phyloP scores from a whole-genome alignment of 495 filamentous ascomycete genomes.

The Penicillium herquei region DNA sequence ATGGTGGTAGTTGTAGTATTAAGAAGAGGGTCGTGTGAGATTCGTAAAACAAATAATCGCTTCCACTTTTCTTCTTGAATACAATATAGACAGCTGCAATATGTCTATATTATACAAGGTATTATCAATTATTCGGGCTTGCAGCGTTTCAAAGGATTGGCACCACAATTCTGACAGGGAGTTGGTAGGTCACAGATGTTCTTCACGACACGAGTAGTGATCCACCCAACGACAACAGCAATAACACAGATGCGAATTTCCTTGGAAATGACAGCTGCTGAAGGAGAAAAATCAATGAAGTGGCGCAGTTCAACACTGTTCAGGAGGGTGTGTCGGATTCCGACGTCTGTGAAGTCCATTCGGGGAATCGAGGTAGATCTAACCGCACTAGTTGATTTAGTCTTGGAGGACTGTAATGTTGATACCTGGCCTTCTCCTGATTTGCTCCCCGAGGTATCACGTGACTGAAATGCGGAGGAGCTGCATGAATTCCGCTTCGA shows the following conservation, averaged over 20 bases:
- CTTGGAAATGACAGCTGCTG: slow-evolving; percentile 41
- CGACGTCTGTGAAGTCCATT: slow-evolving; percentile 53
- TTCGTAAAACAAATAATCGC: neutral
- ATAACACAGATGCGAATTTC: slow-evolving; percentile 48
- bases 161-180: slow-evolving; percentile 25
- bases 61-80: neutral
- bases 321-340: slow-evolving; percentile 49
- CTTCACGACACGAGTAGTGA: slow-evolving; percentile 45
- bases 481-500: slow-evolving; percentile 1
- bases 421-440: slow-evolving; percentile 30
- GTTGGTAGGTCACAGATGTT: slow-evolving; percentile 33
- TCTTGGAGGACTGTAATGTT: slow-evolving; percentile 3
- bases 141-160: slow-evolving; percentile 7
- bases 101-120: neutral
- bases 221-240: slow-evolving; percentile 51
- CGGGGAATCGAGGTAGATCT: slow-evolving; percentile 28
- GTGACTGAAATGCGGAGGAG: slow-evolving; percentile 21
- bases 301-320: slow-evolving; percentile 45
- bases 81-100: neutral
- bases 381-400: neutral
- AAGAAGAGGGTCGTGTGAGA: neutral
- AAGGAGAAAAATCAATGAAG: slow-evolving; percentile 46
- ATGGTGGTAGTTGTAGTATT: slow-evolving; percentile 34
- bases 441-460: slow-evolving; percentile 24
- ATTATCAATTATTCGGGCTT: slow-evolving; percentile 8